phyloP scores from a whole-genome alignment of 192 early-diverging fungal species.

The Phlyctochytrium arcticum region DNA sequence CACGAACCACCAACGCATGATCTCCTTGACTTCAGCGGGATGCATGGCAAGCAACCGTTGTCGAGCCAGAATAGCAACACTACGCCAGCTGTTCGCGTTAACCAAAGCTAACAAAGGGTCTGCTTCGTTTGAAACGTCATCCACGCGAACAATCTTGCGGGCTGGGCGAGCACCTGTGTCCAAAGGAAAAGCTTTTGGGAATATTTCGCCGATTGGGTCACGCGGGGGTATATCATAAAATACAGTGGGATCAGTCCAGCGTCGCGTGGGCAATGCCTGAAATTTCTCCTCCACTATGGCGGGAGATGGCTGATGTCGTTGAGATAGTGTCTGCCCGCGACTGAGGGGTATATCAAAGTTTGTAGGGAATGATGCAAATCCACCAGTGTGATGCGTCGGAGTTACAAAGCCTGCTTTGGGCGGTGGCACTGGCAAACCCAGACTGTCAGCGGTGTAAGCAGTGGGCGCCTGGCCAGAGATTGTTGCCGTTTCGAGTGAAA shows the following conservation, averaged over 20 bases:
- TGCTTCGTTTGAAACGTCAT: constrained; percentile 10
- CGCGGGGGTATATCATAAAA: constrained; percentile 39
- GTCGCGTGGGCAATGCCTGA: constrained; percentile 24
- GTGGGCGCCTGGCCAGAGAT: constrained; percentile 1
- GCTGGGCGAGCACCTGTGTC: constrained; percentile 14
- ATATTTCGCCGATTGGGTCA: constrained; percentile 33
- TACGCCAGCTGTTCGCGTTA: constrained; percentile 29
- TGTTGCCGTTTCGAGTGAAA: constrained; percentile 15
- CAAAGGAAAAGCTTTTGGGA: constrained; percentile 29
- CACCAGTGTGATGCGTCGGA: too few species aligned
- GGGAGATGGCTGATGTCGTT: neutral
- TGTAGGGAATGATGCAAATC: neutral
- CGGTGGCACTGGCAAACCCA: neutral
- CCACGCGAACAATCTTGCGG: constrained; percentile 13
- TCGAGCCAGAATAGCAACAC: constrained; percentile 25
- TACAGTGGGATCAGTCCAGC: constrained; percentile 28
- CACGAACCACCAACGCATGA: constrained; percentile 34
- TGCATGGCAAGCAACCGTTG: constrained; percentile 27
- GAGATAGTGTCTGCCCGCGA: neutral
- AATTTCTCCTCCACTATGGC: constrained; percentile 8
- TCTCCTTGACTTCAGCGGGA: constrained; percentile 23
- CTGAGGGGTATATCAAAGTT: neutral
- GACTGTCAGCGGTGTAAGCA: neutral
- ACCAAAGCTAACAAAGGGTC: constrained; percentile 26
- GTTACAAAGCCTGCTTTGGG: too few species aligned